Evolutionary conservation across 2,329 filamentous ascomycete genomes (phyloP), one percentile per base, ranked within the genome.

Genomic region (Xylogone sp.): DNA sequence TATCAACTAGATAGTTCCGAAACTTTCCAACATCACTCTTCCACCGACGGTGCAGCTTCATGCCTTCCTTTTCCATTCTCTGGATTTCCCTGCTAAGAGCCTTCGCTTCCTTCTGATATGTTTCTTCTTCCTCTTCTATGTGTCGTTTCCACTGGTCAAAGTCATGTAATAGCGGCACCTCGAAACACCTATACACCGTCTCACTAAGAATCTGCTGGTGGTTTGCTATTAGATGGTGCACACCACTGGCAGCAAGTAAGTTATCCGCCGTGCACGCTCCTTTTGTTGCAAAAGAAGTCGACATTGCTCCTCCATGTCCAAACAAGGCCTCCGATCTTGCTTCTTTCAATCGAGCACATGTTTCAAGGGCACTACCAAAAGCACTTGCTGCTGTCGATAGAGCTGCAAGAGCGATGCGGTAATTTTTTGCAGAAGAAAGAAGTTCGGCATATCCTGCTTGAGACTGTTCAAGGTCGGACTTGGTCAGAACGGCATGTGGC

Each of bases 151-250:
- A 87, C 56, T 77, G 77, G 66, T 87, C 84, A 24, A 87, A 72
- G 68, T 87, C 84, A 68, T 86, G 82, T n/a, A 87, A 73, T 20
- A 87, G 71, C 3, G 84, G 84, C 34, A 87, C 82, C 67, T 87
- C 84, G 64, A 87, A 87, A 53, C 75, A 76, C 50, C 83, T 75
- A 67, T 87, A 87, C 8, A 87, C 81, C 0, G 82, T 86, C 68
- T 87, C 84, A 56, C 77, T 81, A 3, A 87, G 75, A 59, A 87
- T 87, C 63, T 86, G 82, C 65, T 86, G 81, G 71, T 87, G 84
- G 68, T 87, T 87, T 44, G 83, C 83, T 52, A 86, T 74, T 19
- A 87, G 74, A 61, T 87, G 82, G 64, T 87, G 84, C 42, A 87
- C 75, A 31, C 84, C 84, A 29, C 81, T 79, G 12, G 82, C 79